Percentiles rank a stretch among this genome's conserved stretches.
Evolutionary conservation across 1,284 basidiomycete species (phyloP).

Genomic region (Sanghuangporus baumii): DNA sequence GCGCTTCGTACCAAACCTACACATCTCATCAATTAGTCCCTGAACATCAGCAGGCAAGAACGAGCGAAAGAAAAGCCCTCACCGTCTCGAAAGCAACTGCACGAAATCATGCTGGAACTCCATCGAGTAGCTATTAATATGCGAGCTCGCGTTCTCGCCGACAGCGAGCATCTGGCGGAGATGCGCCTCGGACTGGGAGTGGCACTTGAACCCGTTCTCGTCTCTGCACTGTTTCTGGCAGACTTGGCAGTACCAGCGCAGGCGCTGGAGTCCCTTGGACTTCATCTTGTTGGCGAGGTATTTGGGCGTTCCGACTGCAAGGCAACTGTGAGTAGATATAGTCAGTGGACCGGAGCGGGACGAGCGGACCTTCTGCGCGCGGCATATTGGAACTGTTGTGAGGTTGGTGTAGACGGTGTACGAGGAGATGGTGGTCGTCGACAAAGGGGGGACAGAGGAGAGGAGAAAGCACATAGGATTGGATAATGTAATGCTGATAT

Average conservation of each 20-base stretch:
- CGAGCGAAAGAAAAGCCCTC: slow-evolving; percentile 21
- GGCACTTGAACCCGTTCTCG: slow-evolving; percentile 96
- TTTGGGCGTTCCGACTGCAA: slow-evolving; percentile 80
- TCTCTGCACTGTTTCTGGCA: slow-evolving; percentile 95
- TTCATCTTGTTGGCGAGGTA: slow-evolving; percentile 94
- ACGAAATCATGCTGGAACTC: slow-evolving; percentile 95
- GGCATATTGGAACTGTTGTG: slow-evolving; percentile 46
- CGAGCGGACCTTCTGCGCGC: slow-evolving; percentile 62
- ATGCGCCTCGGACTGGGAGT: slow-evolving; percentile 82
- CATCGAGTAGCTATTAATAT: slow-evolving; percentile 86
- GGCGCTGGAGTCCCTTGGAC: slow-evolving; percentile 87
- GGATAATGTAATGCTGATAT: neutral
- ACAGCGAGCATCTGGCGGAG: slow-evolving; percentile 95
- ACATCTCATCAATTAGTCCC: no score
- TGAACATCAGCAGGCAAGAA: neutral
- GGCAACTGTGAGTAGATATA: neutral
- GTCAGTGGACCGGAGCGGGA: neutral
- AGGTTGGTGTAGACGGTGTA: neutral
- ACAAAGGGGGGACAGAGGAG: neutral
- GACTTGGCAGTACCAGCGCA: slow-evolving; percentile 95
- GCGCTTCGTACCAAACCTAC: slow-evolving; percentile 87
- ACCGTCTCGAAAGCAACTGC: slow-evolving; percentile 78
- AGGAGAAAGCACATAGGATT: neutral
- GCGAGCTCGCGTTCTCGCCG: slow-evolving; percentile 86
- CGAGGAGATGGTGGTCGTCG: neutral